These are phyloP conservation scores for Linnemannia zychae DNA, from an alignment of 192 early-diverging fungal species.

Conservation along the genomic window DNA sequence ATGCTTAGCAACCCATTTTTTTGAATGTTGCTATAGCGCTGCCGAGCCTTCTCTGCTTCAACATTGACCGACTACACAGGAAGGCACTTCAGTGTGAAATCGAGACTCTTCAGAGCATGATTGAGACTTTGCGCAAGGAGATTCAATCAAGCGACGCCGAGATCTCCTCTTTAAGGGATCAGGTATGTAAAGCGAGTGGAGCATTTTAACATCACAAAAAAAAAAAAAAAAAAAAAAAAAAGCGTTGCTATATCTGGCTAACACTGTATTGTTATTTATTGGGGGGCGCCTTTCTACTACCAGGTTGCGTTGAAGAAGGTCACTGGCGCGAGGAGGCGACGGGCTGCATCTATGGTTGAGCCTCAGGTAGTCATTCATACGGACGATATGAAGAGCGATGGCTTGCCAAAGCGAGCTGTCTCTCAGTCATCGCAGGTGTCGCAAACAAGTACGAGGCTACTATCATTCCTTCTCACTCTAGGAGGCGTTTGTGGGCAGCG, in stretches of 20 bases:
- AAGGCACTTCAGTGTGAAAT: slow-evolving; percentile 54
- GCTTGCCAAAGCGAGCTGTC: slow-evolving; percentile 21
- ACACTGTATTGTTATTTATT: no score
- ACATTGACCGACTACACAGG: slow-evolving; percentile 64
- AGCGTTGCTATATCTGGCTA: neutral
- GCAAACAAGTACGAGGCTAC: slow-evolving; percentile 38
- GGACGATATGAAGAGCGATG: slow-evolving; percentile 30
- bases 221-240: neutral
- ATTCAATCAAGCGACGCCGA: slow-evolving; percentile 54
- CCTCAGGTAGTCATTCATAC: slow-evolving; percentile 34
- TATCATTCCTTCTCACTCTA: neutral
- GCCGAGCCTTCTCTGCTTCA: slow-evolving; percentile 68
- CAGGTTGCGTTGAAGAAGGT: slow-evolving; percentile 55
- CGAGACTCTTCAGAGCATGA: slow-evolving; percentile 49
- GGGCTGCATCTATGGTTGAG: slow-evolving; percentile 53
- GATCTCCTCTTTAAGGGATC: slow-evolving; percentile 50
- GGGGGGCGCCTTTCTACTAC: no score
- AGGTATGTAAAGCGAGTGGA: slow-evolving; percentile 17
- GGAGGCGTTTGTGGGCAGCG: neutral
- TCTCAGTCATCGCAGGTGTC: slow-evolving; percentile 39
- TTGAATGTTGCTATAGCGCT: slow-evolving; percentile 51
- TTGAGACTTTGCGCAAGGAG: slow-evolving; percentile 52
- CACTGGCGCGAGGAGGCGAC: slow-evolving; percentile 41
- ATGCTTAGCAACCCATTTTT: neutral
- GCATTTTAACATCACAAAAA: no score